Base-by-base conservation (phyloP, 148 eudicot species). In the Dianthus caryophyllus region DNA sequence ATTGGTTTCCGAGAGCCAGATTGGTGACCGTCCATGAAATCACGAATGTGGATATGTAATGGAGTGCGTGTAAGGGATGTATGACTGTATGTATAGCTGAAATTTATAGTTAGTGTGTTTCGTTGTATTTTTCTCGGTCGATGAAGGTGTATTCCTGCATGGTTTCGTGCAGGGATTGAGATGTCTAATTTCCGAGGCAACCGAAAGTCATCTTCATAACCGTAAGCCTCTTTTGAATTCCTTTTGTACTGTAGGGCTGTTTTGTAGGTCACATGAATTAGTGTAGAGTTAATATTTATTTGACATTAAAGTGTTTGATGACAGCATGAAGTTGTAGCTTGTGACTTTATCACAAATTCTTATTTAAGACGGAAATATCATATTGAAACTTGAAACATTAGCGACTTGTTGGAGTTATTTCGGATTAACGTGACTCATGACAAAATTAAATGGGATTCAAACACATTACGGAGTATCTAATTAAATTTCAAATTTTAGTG, bases 161-260 rank as follows among this genome's bases (percentile, higher is more conserved):
- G 39, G 39, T 47, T 27, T 26, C 64, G 29, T 64, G 64, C 56
- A 65, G 64, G 54, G 47, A 12, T 27, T 44, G 59, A 65, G 46
- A 24, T n/a, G n/a, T 2, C 18, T 44, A 16, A 20, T 30, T 73
- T 58, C 33, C 24, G 64, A 38, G 57, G 15, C 49, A 36, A 41
- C 59, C 59, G 11, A 16, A 8, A 36, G 63, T 54, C 64, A 43
- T 54, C 33, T 61, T 29, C 72, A 20, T 43, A 2, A 36, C 1
- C 38, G 33, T 14, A n/a, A 9, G 16, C 17, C 17, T 11, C 30
- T 3, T 5, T 9, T 9, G 43, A 39, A 20, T 1, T 26, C 31
- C 17, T 12, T 43, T 41, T 56, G 72, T 57, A 41, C n/a, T 50
- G 44, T 27, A 27, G 20, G 24, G 21, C n/a, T 31, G 11, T 15